Conservation (phyloP, 176 grass and related monocot genomes). For the Ampelocalamus luodianensis region DNA sequence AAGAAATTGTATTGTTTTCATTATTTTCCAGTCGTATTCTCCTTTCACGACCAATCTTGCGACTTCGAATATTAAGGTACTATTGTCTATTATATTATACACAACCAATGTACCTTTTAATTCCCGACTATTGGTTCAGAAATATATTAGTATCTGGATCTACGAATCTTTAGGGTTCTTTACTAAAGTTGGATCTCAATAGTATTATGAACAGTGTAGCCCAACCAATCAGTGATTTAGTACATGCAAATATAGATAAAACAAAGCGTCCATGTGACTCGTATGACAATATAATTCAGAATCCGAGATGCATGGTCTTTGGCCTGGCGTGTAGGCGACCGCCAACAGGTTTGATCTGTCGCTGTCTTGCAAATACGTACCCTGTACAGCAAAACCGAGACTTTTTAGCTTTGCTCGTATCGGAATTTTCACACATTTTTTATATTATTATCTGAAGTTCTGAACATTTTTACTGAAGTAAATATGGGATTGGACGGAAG, state of each 20-base stretch:
- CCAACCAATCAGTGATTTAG: not conserved
- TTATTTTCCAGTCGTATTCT: not conserved
- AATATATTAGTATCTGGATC: not conserved
- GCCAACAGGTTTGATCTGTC: not conserved
- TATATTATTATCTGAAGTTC: not conserved
- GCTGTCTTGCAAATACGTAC: not conserved
- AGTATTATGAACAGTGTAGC: not conserved
- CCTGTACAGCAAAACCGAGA: not conserved
- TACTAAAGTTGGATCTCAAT: slow-evolving; percentile 19
- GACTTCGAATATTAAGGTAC: not conserved
- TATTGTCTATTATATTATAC: not conserved
- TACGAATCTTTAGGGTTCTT: slow-evolving; percentile 12
- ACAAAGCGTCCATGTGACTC: not conserved
- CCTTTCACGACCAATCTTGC: not conserved
- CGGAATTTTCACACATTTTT: not conserved
- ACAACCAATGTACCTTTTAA: not conserved
- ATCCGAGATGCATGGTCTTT: not conserved
- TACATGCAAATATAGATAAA: not conserved
- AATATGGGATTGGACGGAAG: not conserved
- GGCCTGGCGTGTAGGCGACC: not conserved
- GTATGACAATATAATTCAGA: not conserved
- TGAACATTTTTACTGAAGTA: not conserved
- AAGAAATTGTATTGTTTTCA: not conserved
- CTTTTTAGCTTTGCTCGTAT: not conserved
- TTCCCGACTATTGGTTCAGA: not conserved